Base-by-base conservation (phyloP, 164 flowering plant species). In the Magnolia sinica region DNA sequence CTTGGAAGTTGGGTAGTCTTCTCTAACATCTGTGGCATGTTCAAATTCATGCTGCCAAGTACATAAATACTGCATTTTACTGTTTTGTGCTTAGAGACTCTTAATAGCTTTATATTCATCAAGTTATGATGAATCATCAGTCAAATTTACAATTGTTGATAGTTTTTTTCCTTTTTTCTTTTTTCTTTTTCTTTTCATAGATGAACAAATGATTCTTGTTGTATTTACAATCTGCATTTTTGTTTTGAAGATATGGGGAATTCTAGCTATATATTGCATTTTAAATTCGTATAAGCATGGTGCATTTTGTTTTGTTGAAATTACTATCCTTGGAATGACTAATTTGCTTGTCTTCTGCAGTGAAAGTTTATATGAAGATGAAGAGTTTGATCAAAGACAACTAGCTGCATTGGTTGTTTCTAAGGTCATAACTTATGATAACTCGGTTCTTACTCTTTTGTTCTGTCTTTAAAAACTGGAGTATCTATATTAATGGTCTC, bases 291-390 rank as follows among this genome's bases (percentile, higher is more conserved):
- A 29, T 73, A 20, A 71, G 55, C 23, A 37, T 68, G 13, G 11
- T 9, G 61, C 13, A 8, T 55, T 37, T 24, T 24, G 19, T 65
- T 65, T 16, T 27, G 29, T 29, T 50, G 9, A 24, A 37, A 37
- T 27, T 29, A 68, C 18, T 8, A 68, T 6, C 7, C n/a, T 45
- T 27, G 9, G 19, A 22, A 19, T 72, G 9, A 51, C 51, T 50
- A 7, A 18, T 22, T 72, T 50, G 45, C 11, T 79, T 29, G 1
- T 74, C 31, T 74, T 22, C 23, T 24, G 64, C 79, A 83, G 85
- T 45, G 85, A 83, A 74, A 83, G 85, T 74, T 76, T 80, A 29
- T 83, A 80, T 18, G 85, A 83, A 78, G 85, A 83, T 71, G 85
- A 80, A 73, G 81, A 73, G 64, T 80, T 80, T 66, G 85, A 78